phyloP scores from a whole-genome alignment of 129 eudicot species.

The carrot (Daucus carota) region DNA sequence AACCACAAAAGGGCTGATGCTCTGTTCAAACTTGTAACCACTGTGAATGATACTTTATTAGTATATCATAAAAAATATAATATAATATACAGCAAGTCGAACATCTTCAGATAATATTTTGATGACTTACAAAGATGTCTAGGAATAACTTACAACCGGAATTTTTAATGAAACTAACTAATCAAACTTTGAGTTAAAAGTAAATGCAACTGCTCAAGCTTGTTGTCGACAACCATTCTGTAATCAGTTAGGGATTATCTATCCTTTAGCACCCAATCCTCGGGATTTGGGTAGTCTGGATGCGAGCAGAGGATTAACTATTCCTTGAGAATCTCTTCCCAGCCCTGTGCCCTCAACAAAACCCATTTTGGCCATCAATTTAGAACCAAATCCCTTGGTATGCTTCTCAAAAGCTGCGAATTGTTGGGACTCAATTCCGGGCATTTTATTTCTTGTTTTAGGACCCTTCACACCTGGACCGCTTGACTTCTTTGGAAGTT shows the following conservation, averaged over 20 bases:
- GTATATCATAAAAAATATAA: neutral
- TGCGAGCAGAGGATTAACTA: conserved; percentile 63
- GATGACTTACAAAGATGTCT: neutral
- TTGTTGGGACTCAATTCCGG: conserved; percentile 11
- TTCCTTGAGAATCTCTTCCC: conserved; percentile 78
- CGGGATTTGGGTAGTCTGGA: conserved; percentile 66
- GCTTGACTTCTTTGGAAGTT: conserved; percentile 8
- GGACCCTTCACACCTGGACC: conserved; percentile 23
- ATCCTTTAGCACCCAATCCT: conserved; percentile 74
- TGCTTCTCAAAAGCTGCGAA: conserved; percentile 78
- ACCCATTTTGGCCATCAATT: conserved; percentile 94
- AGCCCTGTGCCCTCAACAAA: conserved; percentile 79
- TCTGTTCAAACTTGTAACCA: neutral
- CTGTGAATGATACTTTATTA: neutral
- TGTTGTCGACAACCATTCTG: neutral
- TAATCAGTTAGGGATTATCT: conserved; percentile 10
- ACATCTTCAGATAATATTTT: neutral
- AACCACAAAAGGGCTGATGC: neutral
- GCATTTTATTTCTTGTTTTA: conserved; percentile 20
- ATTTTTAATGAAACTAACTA: neutral
- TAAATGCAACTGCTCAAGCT: neutral
- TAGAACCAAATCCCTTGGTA: conserved; percentile 88
- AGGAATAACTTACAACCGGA: neutral
- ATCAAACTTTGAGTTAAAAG: neutral
- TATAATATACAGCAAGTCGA: neutral